Base-by-base conservation (phyloP, 2,329 filamentous ascomycete species). In the Calonectria hongkongensis region DNA sequence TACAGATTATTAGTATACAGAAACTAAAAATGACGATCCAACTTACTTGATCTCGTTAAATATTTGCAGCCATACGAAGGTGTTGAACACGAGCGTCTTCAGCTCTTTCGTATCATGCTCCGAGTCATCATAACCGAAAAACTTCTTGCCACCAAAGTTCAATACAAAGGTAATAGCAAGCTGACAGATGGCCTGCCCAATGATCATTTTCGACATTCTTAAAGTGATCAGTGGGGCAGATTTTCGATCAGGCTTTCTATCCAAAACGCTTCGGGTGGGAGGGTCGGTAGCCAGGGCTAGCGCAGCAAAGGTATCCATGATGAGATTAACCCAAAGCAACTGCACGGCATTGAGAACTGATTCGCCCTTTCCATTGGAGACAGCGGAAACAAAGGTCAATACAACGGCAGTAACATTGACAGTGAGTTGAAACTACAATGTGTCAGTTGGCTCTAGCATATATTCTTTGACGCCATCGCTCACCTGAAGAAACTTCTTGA, bases 181-280 rank as follows among this genome's bases (percentile, higher is more conserved):
- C 79, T 92, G 91, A 79, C 88, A 91, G 72, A 92, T 87, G 27
- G 89, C 86, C 78, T 92, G 91, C 2, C 91, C 90, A 45, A 88
- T 85, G 68, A 92, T 92, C 87, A 92, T 92, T 84, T 92, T 92
- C 87, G 89, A 90, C 90, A 92, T 92, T 25, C 76, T 67, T 43
- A 79, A 96, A 0, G 93, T 95, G 79, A 96, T 95, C 8, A 96
- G 86, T 1, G 94, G 90, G 2, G 93, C 92, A 67, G 90, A 92
- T 82, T 95, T 96, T 13, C 84, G 82, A 73, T 89, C 86, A 2
- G 87, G 87, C 45, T 82, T 81, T 48, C 91, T 87, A 75, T 92
- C 83, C n/a, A 93, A 87, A 62, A 92, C 88, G 73, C 86, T 87
- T 16, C 87, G 84, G 8, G 88, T 88, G 1, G 91, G 91, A 16